Base-by-base conservation (phyloP, 2,329 filamentous ascomycete genomes). In the Dendryphion nanum region DNA sequence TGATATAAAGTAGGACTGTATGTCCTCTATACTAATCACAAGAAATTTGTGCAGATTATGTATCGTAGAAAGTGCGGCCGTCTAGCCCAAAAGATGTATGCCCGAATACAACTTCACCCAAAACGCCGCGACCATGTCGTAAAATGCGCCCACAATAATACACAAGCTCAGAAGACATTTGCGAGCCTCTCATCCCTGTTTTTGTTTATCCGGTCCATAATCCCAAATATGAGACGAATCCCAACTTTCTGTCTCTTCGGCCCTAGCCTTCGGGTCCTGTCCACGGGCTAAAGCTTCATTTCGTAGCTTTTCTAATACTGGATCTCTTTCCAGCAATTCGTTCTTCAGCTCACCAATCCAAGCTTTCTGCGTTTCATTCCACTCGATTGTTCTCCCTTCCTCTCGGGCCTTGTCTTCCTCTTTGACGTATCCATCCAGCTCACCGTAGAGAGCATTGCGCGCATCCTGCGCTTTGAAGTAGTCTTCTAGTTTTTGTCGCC, bases 401-500 rank as follows among this genome's bases (percentile, higher is more conserved):
- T 62, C 49, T 37, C 57, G 53, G 2, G 58, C 60, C 33, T 64
- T 61, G 24, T 51, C 60, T 19, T 49, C 56, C 17, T 67, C 61
- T 42, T 69, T 61, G 30, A 59, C 54, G 63, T 67, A 71, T 5
- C 29, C 44, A 4, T 64, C 50, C 30, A 76, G 43, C 44, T 73
- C 63, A 20, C 64, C 51, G 38, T 67, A 63, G 17, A 67, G 55
- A 18, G 67, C 59, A 16, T 70, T 60, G 37, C 67, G 65, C 24
- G 68, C 48, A 23, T 64, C 69, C 29, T 69, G 61, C 38, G 74
- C 55, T 37, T 72, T 68, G 38, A 76, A 71, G 55, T 70, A 81
- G 6, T 68, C 59, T 21, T 74, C 65, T 37, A 74, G 79, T 38
- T 71, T 64, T 12, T 69, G 58, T 18, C 71, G 67, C 3, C 68